Evolutionary conservation across 148 eudicot genomes (phyloP).

Genomic region (Heliosperma pusillum): DNA sequence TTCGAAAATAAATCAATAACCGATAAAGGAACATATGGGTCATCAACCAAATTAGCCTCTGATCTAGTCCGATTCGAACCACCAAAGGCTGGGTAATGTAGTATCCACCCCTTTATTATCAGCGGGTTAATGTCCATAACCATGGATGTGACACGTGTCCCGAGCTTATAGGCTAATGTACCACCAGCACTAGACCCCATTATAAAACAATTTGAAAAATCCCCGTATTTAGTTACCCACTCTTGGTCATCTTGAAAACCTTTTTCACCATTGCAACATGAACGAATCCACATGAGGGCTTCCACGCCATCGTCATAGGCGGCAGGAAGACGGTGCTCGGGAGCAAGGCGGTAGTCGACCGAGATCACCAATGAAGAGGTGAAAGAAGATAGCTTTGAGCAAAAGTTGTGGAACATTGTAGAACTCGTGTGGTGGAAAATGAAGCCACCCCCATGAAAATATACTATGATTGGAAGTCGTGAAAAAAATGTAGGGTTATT

Average conservation of each 20-base stretch:
- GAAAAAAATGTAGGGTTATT: not conserved
- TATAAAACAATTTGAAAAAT: not conserved
- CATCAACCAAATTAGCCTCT: not conserved
- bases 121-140: not conserved
- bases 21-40: not conserved
- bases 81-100: conserved; percentile 3
- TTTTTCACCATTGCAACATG: no score
- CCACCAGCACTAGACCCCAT: conserved; percentile 21
- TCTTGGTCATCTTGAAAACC: not conserved
- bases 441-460: conserved; percentile 19
- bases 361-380: conserved; percentile 3
- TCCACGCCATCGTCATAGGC: conserved; percentile 16
- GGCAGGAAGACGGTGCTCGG: conserved; percentile 14
- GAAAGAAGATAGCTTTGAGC: not conserved
- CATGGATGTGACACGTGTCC: not conserved
- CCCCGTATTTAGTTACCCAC: conserved; percentile 2
- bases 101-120: not conserved
- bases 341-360: conserved; percentile 10
- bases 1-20: conserved; percentile 7
- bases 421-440: not conserved
- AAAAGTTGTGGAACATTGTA: conserved; percentile 5
- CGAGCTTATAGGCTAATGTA: conserved; percentile 6
- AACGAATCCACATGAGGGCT: not conserved
- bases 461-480: not conserved
- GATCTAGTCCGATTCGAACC: not conserved